Conservation (phyloP, 2,329 filamentous ascomycete genomes). For the Phyllosticta citrichinensis region DNA sequence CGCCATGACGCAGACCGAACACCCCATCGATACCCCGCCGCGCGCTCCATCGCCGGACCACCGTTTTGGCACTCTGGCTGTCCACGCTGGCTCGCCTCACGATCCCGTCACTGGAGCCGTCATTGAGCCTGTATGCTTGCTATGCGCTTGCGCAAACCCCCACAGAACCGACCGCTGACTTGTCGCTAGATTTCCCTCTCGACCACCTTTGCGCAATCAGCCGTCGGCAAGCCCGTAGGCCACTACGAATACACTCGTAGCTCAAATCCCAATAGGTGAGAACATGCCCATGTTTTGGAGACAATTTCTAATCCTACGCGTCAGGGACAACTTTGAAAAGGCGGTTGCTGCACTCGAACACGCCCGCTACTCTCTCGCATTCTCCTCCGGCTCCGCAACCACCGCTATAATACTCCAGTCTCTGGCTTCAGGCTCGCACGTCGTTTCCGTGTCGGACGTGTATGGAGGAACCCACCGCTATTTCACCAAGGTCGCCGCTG, state of each 20-base stretch:
- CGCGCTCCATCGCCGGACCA: constrained; percentile 63
- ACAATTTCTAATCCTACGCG: neutral
- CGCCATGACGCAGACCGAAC: constrained; percentile 33
- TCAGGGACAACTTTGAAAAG: constrained; percentile 77
- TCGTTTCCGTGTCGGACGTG: constrained; percentile 93
- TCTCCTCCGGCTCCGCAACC: constrained; percentile 86
- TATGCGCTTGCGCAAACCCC: constrained; percentile 4
- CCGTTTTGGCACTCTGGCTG: constrained; percentile 84
- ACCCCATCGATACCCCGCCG: constrained; percentile 62
- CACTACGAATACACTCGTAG: constrained; percentile 88
- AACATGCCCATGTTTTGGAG: neutral
- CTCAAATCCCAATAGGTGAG: constrained; percentile 75
- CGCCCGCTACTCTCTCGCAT: constrained; percentile 85
- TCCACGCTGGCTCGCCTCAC: constrained; percentile 85
- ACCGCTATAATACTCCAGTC: constrained; percentile 91
- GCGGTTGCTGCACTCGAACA: constrained; percentile 88
- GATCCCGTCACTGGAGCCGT: constrained; percentile 90
- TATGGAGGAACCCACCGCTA: constrained; percentile 98
- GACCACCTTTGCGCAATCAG: constrained; percentile 88
- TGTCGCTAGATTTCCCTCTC: constrained; percentile 69
- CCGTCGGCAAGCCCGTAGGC: constrained; percentile 79
- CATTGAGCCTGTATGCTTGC: constrained; percentile 61
- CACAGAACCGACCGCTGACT: constrained; percentile 7
- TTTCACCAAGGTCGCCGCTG: constrained; percentile 94
- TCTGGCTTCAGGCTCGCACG: constrained; percentile 80